A percentile compares a stretch with the other conserved stretches of the same genome.
phyloP scores from a whole-genome alignment of 306 rosid genomes.

The Cotoneaster glaucophyllus region DNA sequence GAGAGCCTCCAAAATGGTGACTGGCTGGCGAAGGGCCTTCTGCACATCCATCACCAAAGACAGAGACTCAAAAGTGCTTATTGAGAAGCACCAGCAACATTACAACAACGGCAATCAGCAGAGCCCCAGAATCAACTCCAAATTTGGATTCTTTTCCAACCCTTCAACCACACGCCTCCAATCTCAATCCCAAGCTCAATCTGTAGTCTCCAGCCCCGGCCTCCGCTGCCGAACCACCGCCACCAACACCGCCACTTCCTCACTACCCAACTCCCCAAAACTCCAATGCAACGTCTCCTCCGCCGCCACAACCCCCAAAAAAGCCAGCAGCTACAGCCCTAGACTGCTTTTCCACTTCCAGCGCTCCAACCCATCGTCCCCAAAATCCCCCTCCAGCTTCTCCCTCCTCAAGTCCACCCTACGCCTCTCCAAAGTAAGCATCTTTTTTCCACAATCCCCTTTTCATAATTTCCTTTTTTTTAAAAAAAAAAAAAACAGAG shows the following conservation, averaged over 20 bases:
- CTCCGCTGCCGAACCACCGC: constrained; percentile 79
- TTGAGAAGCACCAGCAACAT: constrained; percentile 32
- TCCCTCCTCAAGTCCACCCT: constrained; percentile 66
- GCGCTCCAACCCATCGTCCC: constrained; percentile 62
- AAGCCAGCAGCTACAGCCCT: constrained; percentile 28
- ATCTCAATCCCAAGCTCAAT: constrained; percentile 54
- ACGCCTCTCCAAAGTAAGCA: constrained; percentile 57
- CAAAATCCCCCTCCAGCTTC: constrained; percentile 81
- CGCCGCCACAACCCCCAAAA: constrained; percentile 21
- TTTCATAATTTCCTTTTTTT: background rate
- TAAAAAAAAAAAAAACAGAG: background rate
- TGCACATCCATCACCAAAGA: constrained; percentile 80
- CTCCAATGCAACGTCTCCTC: constrained; percentile 45
- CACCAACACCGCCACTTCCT: constrained; percentile 27
- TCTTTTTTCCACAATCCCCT: background rate
- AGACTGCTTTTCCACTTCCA: constrained; percentile 30
- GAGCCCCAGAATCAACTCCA: constrained; percentile 57
- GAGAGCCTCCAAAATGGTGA: constrained; percentile 39
- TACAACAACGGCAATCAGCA: constrained; percentile 24
- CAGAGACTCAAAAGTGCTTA: constrained; percentile 27
- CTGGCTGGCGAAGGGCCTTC: constrained; percentile 94
- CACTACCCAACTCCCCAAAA: constrained; percentile 71
- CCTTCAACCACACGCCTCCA: constrained; percentile 76
- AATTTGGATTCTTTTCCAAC: constrained; percentile 76
- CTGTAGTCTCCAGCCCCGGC: constrained; percentile 28